Evolutionary conservation across 805 yeast species (phyloP).

Genomic region (Naumovozyma baii): DNA sequence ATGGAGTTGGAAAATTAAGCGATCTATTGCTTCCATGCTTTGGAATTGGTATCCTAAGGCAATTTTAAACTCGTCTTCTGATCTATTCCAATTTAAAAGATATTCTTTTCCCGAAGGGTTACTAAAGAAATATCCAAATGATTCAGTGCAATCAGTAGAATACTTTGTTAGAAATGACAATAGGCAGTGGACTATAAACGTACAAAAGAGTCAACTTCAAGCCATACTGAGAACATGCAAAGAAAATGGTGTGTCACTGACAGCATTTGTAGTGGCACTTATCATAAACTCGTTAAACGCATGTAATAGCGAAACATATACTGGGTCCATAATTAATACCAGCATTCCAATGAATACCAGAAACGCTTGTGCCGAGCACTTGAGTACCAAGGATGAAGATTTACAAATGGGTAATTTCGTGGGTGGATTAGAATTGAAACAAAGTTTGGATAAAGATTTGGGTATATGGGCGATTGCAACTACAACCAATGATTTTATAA

Average conservation of each 20-base stretch:
- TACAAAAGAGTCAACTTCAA: constrained; percentile 7
- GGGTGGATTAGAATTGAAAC: constrained; percentile 8
- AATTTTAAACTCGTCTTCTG: constrained; percentile 3
- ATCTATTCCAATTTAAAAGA: constrained; percentile 13
- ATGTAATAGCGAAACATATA: background rate
- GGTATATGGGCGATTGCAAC: constrained; percentile 15
- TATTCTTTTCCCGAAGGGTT: constrained; percentile 7
- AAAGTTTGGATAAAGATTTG: constrained; percentile 1
- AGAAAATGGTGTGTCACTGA: constrained; percentile 15
- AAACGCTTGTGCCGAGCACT: constrained; percentile 5
- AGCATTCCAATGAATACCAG: constrained; percentile 23
- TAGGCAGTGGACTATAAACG: constrained; percentile 9
- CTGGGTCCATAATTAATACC: constrained; percentile 8
- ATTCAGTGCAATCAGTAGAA: background rate
- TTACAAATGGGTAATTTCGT: constrained; percentile 20
- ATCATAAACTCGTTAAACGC: constrained; percentile 4
- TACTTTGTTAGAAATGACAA: constrained; percentile 18
- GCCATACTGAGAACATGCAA: constrained; percentile 15
- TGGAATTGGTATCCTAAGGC: constrained; percentile 9
- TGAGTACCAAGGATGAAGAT: constrained; percentile 5
- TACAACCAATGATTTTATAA: constrained; percentile 4
- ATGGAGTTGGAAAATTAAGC: constrained; percentile 10
- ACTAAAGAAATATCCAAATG: background rate
- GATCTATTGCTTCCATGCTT: constrained; percentile 6
- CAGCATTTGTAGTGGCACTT: constrained; percentile 15